Evolutionary conservation across 306 rosid genomes (phyloP), one percentile per base, ranked within the genome.

Genomic region (Amphicarpaea edgeworthii): DNA sequence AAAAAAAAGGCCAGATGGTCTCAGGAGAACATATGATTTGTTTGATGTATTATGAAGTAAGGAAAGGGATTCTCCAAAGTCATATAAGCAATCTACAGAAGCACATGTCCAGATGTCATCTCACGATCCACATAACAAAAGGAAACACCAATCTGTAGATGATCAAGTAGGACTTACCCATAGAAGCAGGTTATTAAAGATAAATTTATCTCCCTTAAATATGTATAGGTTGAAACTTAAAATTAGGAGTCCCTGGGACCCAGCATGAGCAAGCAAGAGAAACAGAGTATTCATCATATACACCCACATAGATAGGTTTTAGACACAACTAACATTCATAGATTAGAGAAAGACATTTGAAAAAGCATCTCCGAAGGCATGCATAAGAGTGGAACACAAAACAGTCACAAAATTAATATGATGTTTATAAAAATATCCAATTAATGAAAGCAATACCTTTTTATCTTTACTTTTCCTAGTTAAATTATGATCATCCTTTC

Each of bases 401-500:
- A 66, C 16, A 42, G n/a, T 5, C 3, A 37, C 9, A 63, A 32
- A 20, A 64, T 32, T n/a, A 43, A 43, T 21, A 54, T 6, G 37
- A 16, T 62, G 12, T 16, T 60, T 32, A 26, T 23, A 38, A 71
- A 37, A 59, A 38, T 65, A 72, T 59, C 17, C 34, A 67, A 72
- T 12, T 16, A 64, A 72, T 20, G 51, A 14, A 75, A 65, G 54
- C 8, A 55, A 14, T 83, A 95, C 99, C 99, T 88, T 95, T 77
- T 92, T 95, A 85, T 89, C 99, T 87, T 87, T 95, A 79, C 79
- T 90, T 83, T 90, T 95, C 82, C 97, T 84, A 8, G 92, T 37
- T 38, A 89, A 75, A 81, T 86, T 93, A 66, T 86, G 97, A 15
- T 89, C 97, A 69, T 95, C 97, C 90, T 95, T 95, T 88, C 99